These are phyloP conservation scores for Didymosphaeria variabile DNA, from an alignment of 2,329 filamentous ascomycete genomes.

Conservation along the genomic window DNA sequence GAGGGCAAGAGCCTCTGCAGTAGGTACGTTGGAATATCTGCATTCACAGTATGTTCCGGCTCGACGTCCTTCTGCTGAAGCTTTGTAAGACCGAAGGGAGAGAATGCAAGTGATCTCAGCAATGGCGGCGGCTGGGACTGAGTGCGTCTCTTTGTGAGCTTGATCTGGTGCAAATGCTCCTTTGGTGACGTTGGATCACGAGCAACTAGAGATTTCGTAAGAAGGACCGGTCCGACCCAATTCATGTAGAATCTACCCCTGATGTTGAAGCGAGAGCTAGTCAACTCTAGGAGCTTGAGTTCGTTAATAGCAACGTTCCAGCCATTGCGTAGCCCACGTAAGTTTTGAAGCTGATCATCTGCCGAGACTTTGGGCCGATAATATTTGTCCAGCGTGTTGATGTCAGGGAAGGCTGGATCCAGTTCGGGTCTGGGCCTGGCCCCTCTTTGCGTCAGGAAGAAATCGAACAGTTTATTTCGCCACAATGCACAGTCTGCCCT, in stretches of 20 bases:
- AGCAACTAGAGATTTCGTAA: conserved; percentile 35
- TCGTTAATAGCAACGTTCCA: conserved; percentile 46
- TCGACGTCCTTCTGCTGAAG: conserved; percentile 40
- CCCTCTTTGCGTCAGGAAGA: conserved; percentile 15
- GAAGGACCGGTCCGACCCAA: conserved; percentile 46
- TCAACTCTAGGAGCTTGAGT: conserved; percentile 42
- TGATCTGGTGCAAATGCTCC: conserved; percentile 38
- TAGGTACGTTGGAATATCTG: conserved; percentile 47
- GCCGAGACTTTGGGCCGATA: conserved; percentile 47
- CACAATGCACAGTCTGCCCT: conserved; percentile 36
- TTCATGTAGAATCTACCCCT: conserved; percentile 49
- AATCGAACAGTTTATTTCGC: conserved; percentile 33
- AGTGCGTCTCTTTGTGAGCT: conserved; percentile 38
- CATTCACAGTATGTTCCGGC: conserved; percentile 43
- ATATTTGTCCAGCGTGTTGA: conserved; percentile 48
- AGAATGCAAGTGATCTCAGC: conserved; percentile 49
- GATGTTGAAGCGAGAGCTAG: conserved; percentile 51
- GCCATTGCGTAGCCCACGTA: conserved; percentile 38
- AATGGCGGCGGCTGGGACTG: conserved; percentile 18
- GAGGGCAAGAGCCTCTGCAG: conserved; percentile 41
- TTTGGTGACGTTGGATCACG: conserved; percentile 20
- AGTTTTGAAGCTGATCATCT: conserved; percentile 38
- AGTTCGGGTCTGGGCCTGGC: conserved; percentile 19
- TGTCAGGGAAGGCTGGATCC: conserved; percentile 31
- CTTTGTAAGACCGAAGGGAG: conserved; percentile 41